Evolutionary conservation across 352 stramenopile genomes (phyloP), one percentile per base, ranked within the genome.

Genomic region (Hyaloperonospora brassicae): DNA sequence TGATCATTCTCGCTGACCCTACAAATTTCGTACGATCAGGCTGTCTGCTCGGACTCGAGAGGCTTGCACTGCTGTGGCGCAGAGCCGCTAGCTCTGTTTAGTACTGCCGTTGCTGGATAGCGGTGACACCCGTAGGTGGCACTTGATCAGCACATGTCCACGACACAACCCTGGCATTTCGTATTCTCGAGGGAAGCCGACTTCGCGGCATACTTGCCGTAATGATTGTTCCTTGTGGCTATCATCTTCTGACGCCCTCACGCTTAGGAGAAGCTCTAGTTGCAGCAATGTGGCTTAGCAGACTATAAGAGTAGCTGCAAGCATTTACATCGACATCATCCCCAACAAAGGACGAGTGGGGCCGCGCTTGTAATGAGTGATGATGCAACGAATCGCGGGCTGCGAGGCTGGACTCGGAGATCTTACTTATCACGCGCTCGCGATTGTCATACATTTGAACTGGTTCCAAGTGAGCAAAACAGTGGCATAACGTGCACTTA

Each of bases 201-300:
- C 47, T 61, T 1, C 66, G 67, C 57, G 70, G 73, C 30, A 53
- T 72, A n/a, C 58, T 83, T 17, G 73, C 79, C 59, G 64, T 62
- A 21, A 67, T 72, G 49, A 59, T 62, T 1, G 57, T 76, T 83
- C 47, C 64, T 75, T 34, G 62, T 80, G 35, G 65, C 65, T 23
- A 62, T 68, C 31, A 64, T 79, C 25, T 62, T 79, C 27, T 83
- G 73, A 41, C 74, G 80, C 44, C 70, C 73, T 41, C 79, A 80
- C 40, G 56, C n/a, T 72, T 47, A 79, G 79, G 60, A 59, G 76
- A 50, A 58, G 49, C 23, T 70, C 61, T 13, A 64, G 23, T 12
- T 47, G 22, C 11, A 44, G 45, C 11, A n/a, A 4, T 21, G 22
- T 35, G n/a, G 9, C 2, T 11, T 11, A 14, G 2, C 23, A 43